Evolutionary conservation across 495 filamentous ascomycete genomes (phyloP), one percentile per base, ranked within the genome.

Genomic region (Darksidea phi): DNA sequence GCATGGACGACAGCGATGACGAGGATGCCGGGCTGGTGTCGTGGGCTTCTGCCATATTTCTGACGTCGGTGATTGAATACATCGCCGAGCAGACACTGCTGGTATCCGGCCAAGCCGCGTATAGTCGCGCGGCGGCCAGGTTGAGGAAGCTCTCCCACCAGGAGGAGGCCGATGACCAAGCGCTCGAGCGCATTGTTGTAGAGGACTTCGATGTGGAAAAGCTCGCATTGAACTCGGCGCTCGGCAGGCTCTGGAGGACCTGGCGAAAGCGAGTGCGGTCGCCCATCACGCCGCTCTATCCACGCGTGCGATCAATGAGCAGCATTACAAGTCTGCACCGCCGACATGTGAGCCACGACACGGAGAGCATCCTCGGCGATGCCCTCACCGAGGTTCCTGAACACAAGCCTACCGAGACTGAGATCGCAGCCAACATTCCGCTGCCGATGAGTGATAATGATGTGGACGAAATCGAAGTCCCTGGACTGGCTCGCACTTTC

Each of bases 131-230:
- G 75, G 79, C 48, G 76, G 77, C 64, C 77, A 84, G 48, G 67
- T 78, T 54, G 79, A 84, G 47, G 68, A 79, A 56, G 78, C 28
- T 23, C 24, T 52, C 63, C 23, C 37, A 54, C 17, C 34, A 49
- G 3, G 71, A 74, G 0, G 69, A 71, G 21, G 75, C 74, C 21
- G 49, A 53, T 24, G 63, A 63, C 8, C 28, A 36, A 6, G 56
- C 50, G 57, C 78, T 54, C 74, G 84, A 89, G 52, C 84, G 83
- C 21, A 78, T 94, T 48, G 78, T 90, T 28, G 88, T 99, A 21
- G 91, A 95, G 68, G 93, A 97, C 68, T 74, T 84, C 24, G 95
- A 99, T 70, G 89, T 96, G 78, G 93, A 97, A 71, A 92, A 94
- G 57, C 78, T 97, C 59, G 94, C 93, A 4, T 77, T 97, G 55